Percentiles rank a stretch among this genome's conserved stretches.
Evolutionary conservation across 208 protist species (phyloP).

Genomic region (Novymonas esmeraldas): DNA sequence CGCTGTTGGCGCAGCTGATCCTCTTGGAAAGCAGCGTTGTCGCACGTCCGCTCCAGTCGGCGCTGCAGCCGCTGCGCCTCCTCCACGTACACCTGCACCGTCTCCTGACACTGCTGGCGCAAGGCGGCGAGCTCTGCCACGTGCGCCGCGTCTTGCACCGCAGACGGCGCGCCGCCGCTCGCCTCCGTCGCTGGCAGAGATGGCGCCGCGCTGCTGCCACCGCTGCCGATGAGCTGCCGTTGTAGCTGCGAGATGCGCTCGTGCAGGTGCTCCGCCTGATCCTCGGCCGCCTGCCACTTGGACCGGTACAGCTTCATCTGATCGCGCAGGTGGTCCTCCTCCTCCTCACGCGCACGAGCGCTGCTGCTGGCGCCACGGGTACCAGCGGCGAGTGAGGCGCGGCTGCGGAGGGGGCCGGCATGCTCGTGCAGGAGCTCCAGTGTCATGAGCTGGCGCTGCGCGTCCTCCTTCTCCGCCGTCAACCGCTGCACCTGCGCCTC

Average conservation of each 20-base stretch:
- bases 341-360: neutral
- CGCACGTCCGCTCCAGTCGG: conserved; percentile 55
- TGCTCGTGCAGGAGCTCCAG: conserved; percentile 39
- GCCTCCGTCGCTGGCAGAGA: neutral
- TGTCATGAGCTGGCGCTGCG: conserved; percentile 26
- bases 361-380: neutral
- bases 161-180: neutral
- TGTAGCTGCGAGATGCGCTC: conserved; percentile 30
- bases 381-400: neutral
- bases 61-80: conserved; percentile 63
- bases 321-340: conserved; percentile 35
- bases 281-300: conserved; percentile 60
- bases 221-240: conserved; percentile 11
- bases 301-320: conserved; percentile 47
- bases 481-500: conserved; percentile 7
- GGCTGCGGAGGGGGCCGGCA: conserved; percentile 2
- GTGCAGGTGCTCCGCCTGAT: conserved; percentile 47
- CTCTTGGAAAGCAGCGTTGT: conserved; percentile 43
- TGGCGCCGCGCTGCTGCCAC: neutral
- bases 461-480: conserved; percentile 4
- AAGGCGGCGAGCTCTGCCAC: conserved; percentile 6
- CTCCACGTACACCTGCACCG: conserved; percentile 43
- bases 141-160: conserved; percentile 10
- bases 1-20: conserved; percentile 56
- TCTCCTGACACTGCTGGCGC: conserved; percentile 37